Conservation (phyloP, 208 protist genomes). For the Acanthamoeba sp. region DNA sequence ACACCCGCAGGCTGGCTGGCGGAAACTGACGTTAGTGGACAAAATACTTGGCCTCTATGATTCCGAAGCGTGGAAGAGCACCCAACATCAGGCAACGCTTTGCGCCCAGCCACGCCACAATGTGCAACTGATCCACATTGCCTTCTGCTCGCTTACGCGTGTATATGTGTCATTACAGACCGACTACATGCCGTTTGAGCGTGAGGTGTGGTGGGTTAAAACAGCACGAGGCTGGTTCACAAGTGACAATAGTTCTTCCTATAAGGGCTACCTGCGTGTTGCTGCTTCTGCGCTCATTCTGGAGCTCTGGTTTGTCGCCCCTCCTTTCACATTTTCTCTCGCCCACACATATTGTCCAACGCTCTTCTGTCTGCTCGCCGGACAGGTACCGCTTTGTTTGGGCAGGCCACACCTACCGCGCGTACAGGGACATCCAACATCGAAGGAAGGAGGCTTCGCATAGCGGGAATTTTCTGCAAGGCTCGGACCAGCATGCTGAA, state of each 20-base stretch:
- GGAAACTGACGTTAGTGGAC: constrained; percentile 40
- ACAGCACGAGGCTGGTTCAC: constrained; percentile 42
- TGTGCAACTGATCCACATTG: neutral
- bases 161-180: neutral
- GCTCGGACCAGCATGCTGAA: neutral
- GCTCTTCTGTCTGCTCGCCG: neutral
- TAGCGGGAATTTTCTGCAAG: neutral
- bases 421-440: constrained; percentile 44
- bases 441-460: neutral
- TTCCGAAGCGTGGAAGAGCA: constrained; percentile 58
- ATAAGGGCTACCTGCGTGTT: constrained; percentile 61
- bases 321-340: neutral
- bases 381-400: constrained; percentile 72
- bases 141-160: neutral
- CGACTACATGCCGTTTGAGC: constrained; percentile 68
- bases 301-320: constrained; percentile 36
- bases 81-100: constrained; percentile 23
- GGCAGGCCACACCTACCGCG: constrained; percentile 53
- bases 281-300: constrained; percentile 65
- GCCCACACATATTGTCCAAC: neutral
- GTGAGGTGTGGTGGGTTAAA: constrained; percentile 72
- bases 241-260: constrained; percentile 33
- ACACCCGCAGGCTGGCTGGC: constrained; percentile 35
- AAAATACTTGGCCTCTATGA: constrained; percentile 66
- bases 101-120: neutral